Evolutionary conservation across 148 eudicot genomes (phyloP).

Genomic region (Mesembryanthemum crystallinum): DNA sequence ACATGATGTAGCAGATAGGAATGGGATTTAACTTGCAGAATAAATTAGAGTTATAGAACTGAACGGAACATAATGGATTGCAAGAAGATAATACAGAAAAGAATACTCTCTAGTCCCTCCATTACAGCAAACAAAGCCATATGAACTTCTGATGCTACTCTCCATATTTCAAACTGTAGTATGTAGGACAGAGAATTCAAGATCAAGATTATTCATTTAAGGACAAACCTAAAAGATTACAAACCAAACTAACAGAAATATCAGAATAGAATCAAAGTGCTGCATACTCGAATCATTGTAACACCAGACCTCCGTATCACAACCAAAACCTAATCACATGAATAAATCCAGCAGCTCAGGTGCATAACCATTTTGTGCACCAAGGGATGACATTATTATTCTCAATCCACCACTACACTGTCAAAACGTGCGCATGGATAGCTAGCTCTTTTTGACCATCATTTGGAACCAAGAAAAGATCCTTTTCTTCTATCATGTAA

Average conservation of each 20-base stretch:
- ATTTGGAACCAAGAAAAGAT: neutral
- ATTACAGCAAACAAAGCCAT: neutral
- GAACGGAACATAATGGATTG: too few species aligned
- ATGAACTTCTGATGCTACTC: neutral
- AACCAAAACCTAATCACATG: neutral
- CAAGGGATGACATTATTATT: constrained; percentile 1
- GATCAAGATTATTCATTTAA: neutral
- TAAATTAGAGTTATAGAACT: too few species aligned
- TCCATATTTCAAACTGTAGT: neutral
- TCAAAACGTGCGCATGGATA: neutral
- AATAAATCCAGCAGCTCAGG: neutral
- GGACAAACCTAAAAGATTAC: neutral
- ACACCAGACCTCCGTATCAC: neutral
- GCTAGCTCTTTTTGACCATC: constrained; percentile 16
- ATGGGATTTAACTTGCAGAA: too few species aligned
- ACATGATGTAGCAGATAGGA: too few species aligned
- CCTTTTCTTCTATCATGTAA: neutral
- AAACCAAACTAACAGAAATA: neutral
- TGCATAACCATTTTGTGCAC: neutral
- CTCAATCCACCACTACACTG: constrained; percentile 14
- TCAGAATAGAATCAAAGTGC: neutral
- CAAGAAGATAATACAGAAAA: too few species aligned
- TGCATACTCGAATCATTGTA: neutral
- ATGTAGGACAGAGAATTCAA: neutral
- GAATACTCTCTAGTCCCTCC: neutral